Evolutionary conservation across 1,284 basidiomycete species (phyloP), one percentile per base, ranked within the genome.

Genomic region (Sporisorium scitamineum): DNA sequence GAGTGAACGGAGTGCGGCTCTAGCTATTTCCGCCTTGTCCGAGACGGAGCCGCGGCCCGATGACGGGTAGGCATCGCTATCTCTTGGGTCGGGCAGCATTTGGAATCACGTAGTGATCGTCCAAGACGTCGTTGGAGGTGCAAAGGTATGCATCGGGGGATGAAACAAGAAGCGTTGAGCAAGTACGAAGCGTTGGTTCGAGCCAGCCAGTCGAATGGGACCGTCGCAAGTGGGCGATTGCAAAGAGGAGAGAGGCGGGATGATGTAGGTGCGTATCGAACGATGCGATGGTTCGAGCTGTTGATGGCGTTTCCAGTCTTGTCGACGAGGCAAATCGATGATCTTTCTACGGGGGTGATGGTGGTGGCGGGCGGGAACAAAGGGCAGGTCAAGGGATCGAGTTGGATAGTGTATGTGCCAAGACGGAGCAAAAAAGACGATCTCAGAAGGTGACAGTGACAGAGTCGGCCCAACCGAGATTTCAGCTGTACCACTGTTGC

Each of bases 1-100:
- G 5, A 76, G 61, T 0, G 73, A 76, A 3, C 73, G 68, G 6
- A 76, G 58, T n/a, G 68, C 73, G 6, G 73, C 73, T 24, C 73
- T 54, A 0, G 73, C 73, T 13, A 76, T 58, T 47, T 76, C 68
- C 39, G 70, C 68, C 42, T 76, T 76, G 45, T 70, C 61, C 31
- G 68, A 64, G 47, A 58, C 39, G 18, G 73, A 44, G 24, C 50
- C 50, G 7, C 27, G 61, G 0, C 31, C 42, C 29, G 52, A 41
- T n/a, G 39, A 54, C 32, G 62, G 31, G 7, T 56, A 29, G 11
- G 44, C 27, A 18, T 22, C n/a, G 47, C 32, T 37, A 6, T 57
- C 59, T 31, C 62, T 59, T 45, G 58, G 48, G 24, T 55, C 39
- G 3, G 69, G 55, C 24, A 59, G 41, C 62, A 71, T 71, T 32